A percentile compares a stretch with the other conserved stretches of the same genome.
These are phyloP conservation scores for Plectranthus barbatus DNA, from an alignment of 257 asterid genomes.

Conservation along the genomic window DNA sequence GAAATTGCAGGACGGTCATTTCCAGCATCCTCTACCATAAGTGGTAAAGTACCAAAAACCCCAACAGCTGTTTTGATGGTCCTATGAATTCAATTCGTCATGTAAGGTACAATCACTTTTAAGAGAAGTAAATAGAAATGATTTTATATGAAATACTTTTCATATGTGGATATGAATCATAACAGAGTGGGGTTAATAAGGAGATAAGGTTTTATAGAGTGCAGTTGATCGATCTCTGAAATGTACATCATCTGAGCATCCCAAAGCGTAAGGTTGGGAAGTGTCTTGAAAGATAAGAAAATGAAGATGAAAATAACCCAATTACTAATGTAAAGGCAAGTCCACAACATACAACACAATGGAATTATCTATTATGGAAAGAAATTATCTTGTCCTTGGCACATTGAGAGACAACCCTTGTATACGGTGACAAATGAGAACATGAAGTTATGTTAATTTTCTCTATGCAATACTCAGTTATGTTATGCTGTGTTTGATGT, in stretches of 20 bases:
- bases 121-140: background rate
- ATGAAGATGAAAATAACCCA: background rate
- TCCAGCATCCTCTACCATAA: conserved; percentile 90
- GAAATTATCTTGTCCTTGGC: too few relatives aligned
- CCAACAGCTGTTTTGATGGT: conserved; percentile 94
- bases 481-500: too few relatives aligned
- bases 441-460: too few relatives aligned
- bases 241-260: background rate
- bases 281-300: background rate
- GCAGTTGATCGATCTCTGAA: background rate
- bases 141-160: background rate
- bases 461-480: too few relatives aligned
- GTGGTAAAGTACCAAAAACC: conserved; percentile 69
- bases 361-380: background rate
- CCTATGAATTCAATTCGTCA: conserved; percentile 33
- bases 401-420: too few relatives aligned
- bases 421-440: too few relatives aligned
- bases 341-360: background rate
- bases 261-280: background rate
- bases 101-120: conserved; percentile 1
- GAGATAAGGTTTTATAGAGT: background rate
- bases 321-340: background rate
- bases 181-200: background rate
- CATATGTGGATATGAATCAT: background rate
- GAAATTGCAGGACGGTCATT: conserved; percentile 69